Conservation (phyloP, 352 stramenopile genomes). For the Globisporangium barbulae region DNA sequence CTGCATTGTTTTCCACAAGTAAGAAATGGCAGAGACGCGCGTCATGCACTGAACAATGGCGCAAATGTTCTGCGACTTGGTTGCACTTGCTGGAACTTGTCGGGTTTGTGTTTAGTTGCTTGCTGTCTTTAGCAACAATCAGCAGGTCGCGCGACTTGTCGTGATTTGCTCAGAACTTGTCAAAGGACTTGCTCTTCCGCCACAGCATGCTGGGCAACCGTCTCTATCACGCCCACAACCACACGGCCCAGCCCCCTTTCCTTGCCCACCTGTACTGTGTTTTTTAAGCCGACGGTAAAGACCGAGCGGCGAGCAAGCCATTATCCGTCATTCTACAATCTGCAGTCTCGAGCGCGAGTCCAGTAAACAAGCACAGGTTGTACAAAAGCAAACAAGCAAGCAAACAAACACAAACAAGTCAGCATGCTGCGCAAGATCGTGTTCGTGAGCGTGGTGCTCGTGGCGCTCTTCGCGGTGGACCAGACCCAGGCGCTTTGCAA, state of each 20-base stretch:
- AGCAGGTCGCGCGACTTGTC: not conserved
- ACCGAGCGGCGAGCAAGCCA: not conserved
- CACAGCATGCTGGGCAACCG: not conserved
- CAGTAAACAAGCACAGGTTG: not conserved
- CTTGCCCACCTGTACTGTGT: not conserved
- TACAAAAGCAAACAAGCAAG: not conserved
- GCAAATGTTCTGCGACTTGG: not conserved
- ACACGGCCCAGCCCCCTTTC: not conserved
- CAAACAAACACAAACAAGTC: slow-evolving; percentile 12
- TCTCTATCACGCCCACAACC: slow-evolving; percentile 1
- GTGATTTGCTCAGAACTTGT: not conserved
- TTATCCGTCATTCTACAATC: not conserved
- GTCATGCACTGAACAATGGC: not conserved
- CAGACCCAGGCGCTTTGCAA: slow-evolving; percentile 27
- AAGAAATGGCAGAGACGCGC: no score
- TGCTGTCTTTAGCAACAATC: no score
- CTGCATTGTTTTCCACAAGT: not conserved
- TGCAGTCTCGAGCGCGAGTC: slow-evolving; percentile 2
- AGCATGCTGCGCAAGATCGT: slow-evolving; percentile 27
- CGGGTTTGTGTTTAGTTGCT: not conserved
- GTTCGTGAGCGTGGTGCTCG: slow-evolving; percentile 22
- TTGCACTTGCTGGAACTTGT: not conserved
- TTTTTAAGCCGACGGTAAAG: not conserved
- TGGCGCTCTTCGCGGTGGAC: slow-evolving; percentile 18
- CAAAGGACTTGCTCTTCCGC: not conserved